A percentile compares a stretch with the other conserved stretches of the same genome.
Evolutionary conservation across 352 stramenopile genomes (phyloP).

Genomic region (Phytophthora cryptogea): DNA sequence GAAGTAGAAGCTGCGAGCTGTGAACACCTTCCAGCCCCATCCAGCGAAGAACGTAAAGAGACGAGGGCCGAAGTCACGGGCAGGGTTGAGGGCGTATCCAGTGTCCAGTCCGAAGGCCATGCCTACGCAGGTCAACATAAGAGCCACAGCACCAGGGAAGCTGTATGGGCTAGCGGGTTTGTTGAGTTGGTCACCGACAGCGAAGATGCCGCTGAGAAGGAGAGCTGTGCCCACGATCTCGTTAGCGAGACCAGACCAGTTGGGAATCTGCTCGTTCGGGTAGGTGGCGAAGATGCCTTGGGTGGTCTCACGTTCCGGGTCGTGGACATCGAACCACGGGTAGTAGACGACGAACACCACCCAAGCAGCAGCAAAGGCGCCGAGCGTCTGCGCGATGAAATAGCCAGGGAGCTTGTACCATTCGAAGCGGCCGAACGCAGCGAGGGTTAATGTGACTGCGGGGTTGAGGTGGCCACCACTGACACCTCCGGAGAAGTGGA

Average conservation of each 20-base stretch:
- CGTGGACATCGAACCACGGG: slow-evolving; percentile 45
- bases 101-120: slow-evolving; percentile 45
- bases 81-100: slow-evolving; percentile 46
- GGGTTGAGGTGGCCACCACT: slow-evolving; percentile 71
- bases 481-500: slow-evolving; percentile 55
- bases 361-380: slow-evolving; percentile 44
- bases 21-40: slow-evolving; percentile 48
- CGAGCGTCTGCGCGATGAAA: slow-evolving; percentile 47
- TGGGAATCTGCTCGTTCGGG: slow-evolving; percentile 47
- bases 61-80: slow-evolving; percentile 49
- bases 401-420: slow-evolving; percentile 59
- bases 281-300: slow-evolving; percentile 53
- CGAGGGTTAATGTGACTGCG: slow-evolving; percentile 53
- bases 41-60: slow-evolving; percentile 49
- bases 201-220: slow-evolving; percentile 47
- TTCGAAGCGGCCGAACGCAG: slow-evolving; percentile 44
- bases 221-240: slow-evolving; percentile 53
- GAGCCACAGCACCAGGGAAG: slow-evolving; percentile 34
- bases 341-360: slow-evolving; percentile 66
- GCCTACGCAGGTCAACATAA: slow-evolving; percentile 40
- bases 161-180: slow-evolving; percentile 39
- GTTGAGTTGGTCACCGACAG: slow-evolving; percentile 46
- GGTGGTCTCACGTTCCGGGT: slow-evolving; percentile 41
- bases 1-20: slow-evolving; percentile 34
- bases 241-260: slow-evolving; percentile 41